Base-by-base conservation (phyloP, 495 filamentous ascomycete species). In the Penicillium pulvis region DNA sequence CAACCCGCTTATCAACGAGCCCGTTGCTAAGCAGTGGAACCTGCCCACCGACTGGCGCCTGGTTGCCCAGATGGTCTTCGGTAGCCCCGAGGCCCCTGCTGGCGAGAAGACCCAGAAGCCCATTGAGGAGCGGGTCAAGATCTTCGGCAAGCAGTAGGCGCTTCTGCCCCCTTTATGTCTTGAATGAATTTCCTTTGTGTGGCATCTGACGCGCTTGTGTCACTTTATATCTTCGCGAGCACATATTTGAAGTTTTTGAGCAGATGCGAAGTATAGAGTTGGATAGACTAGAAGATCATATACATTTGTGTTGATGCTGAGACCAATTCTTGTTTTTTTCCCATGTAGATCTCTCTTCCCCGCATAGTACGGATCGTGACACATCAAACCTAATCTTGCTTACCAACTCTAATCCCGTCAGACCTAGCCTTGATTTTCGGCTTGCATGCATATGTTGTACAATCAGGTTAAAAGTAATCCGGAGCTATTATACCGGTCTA, bases 41-140 rank as follows among this genome's bases (percentile, higher is more conserved):
- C 64, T 85, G 44, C 81, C 82, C 17, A 58, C 45, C 16, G 74
- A 75, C 5, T 85, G 80, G 79, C 65, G 64, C 6, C 64, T 81
- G 20, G 70, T 76, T 56, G 73, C 80, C 6, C 81, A 85, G 59
- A 51, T 85, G 57, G 81, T 84, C 51, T 83, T 83, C 63, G 82
- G 81, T 12, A 74, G 68, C 41, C 74, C 71, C 26, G 72, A 73
- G 50, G 73, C 31, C 6, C n/a, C 45, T 5, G 62, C 55, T 48
- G 58, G 58, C 35, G 62, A 65, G 47, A 65, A 65, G 58, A 26
- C 17, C 9, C 58, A 65, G 58, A 65, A 61, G 55, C 62, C 62
- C 9, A 24, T 65, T 51, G 62, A 65, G 56, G 62, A 65, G 35
- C 58, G 62, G 11, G 62, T 65, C 16, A 65, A 65, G 62, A 56